Evolutionary conservation across 805 yeast species (phyloP), one percentile per base, ranked within the genome.

Genomic region (Yarrowia sp.): DNA sequence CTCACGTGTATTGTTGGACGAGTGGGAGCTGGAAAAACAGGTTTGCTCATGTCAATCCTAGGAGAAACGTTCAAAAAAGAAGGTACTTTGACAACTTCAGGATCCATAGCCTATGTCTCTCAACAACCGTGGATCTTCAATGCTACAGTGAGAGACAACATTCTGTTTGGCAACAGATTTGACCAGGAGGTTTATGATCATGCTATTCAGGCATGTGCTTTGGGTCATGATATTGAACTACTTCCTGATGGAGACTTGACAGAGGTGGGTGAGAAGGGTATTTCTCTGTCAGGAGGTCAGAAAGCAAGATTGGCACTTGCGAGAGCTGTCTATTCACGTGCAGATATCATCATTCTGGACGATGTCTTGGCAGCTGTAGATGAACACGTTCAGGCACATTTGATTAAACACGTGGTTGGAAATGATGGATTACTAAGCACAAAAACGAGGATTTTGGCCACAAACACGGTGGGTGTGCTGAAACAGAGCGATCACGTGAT

Each of bases 41-140:
- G 95, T 0, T 75, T 91, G 31, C 77, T 90, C 60, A 80, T 79
- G 69, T 92, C 96, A 0, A 75, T 90, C 61, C 79, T 89, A 7
- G 96, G 96, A 0, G 81, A 84, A 43, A 89, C 90, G 89, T 78
- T 79, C 31, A 82, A 82, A 69, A 75, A 75, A 0, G 45, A 70
- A 0, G 96, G 96, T 44, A 63, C 71, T 0, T 78, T 88, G 4
- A 74, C 75, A 31, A 77, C 84, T 6, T 79, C 80, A 68, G 93
- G 93, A 1, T 47, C 65, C 69, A 82, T 83, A 15, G 74, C 81
- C 11, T 74, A 79, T 65, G 83, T 86, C 65, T 89, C 92, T 17
- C 98, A 92, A 76, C 82, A 82, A 45, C 93, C 93, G 15, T 90
- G 96, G 96, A 84, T 90, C 43, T 92, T 88, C 71, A 90, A 90